These are phyloP conservation scores for Talaromyces adpressus DNA, from an alignment of 495 filamentous ascomycete species.

Conservation along the genomic window DNA sequence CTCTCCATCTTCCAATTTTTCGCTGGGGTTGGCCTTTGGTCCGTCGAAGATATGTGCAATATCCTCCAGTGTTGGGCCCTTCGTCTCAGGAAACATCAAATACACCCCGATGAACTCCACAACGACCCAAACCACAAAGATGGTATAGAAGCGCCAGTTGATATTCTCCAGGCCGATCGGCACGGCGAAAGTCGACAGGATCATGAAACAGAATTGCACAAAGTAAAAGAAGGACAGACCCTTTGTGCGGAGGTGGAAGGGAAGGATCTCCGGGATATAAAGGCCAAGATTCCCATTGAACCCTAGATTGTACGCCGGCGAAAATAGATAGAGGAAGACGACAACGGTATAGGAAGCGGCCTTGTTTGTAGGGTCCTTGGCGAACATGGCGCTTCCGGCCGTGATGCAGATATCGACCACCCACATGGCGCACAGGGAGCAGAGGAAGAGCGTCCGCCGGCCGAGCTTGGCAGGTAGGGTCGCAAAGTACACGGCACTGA, in stretches of 20 bases:
- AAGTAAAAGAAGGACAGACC: slow-evolving; percentile 41
- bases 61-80: slow-evolving; percentile 62
- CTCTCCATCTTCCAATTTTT: not conserved
- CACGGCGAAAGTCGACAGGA: slow-evolving; percentile 16
- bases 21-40: not conserved
- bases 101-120: slow-evolving; percentile 54
- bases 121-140: slow-evolving; percentile 49
- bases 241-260: slow-evolving; percentile 40
- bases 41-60: slow-evolving; percentile 57
- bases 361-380: slow-evolving; percentile 2
- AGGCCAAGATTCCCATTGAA: slow-evolving; percentile 49
- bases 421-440: slow-evolving; percentile 44
- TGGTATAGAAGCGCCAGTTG: slow-evolving; percentile 43
- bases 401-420: slow-evolving; percentile 3
- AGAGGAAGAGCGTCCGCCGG: slow-evolving; percentile 49
- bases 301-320: slow-evolving; percentile 37
- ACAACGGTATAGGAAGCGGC: not conserved
- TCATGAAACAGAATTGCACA: slow-evolving; percentile 47
- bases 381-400: slow-evolving; percentile 2
- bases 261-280: slow-evolving; percentile 48
- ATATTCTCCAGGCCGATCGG: slow-evolving; percentile 4
- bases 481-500: slow-evolving; percentile 6
- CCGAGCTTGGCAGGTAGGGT: slow-evolving; percentile 50
- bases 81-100: slow-evolving; percentile 67
- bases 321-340: slow-evolving; percentile 17